Evolutionary conservation across 371 early-diverging fungal genomes (phyloP).

Genomic region (Dichotomocladium elegans): DNA sequence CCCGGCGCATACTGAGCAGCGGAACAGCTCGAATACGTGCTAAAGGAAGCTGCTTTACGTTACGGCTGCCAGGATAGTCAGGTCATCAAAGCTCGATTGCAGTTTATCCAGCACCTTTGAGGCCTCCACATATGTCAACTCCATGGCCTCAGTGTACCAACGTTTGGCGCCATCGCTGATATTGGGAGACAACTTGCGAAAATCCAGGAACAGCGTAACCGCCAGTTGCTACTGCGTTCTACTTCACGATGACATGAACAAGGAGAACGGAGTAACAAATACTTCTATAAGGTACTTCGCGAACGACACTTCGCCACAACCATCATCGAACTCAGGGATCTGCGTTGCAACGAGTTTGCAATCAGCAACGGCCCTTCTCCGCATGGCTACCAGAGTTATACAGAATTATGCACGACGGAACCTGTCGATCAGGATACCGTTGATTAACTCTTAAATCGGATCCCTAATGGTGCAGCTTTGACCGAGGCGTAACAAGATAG

Average conservation of each 20-base stretch:
- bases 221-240: slow-evolving; percentile 1
- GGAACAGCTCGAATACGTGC: background rate
- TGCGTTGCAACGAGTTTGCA: background rate
- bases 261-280: slow-evolving; percentile 23
- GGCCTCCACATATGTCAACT: background rate
- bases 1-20: background rate
- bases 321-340: slow-evolving; percentile 4
- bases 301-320: slow-evolving; percentile 5
- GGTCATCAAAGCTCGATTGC: background rate
- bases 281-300: slow-evolving; percentile 18
- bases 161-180: no score
- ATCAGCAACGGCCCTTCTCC: background rate
- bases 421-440: background rate
- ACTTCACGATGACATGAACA: slow-evolving; percentile 21
- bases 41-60: background rate
- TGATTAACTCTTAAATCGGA: background rate
- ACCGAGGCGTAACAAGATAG: background rate
- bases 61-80: background rate
- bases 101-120: background rate
- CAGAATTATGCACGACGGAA: slow-evolving; percentile 3
- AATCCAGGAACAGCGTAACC: slow-evolving; percentile 1
- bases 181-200: background rate
- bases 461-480: background rate
- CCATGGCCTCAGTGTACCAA: no score
- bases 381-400: slow-evolving; percentile 1